A percentile compares a stretch with the other conserved stretches of the same genome.
Conservation (phyloP, 345 rosid species). For the Toxicodendron radicans region DNA sequence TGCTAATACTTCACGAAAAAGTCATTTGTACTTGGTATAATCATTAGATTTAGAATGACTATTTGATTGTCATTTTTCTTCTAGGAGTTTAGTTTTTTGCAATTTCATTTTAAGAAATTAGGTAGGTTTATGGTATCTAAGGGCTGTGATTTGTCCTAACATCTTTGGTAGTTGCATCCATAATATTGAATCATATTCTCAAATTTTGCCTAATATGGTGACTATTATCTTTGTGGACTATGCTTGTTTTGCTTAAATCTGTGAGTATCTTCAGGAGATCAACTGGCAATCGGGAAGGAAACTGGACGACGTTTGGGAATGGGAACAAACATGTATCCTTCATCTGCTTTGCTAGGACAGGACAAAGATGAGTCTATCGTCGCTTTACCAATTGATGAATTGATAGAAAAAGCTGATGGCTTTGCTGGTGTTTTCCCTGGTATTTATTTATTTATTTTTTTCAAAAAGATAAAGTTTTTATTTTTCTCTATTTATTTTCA, state of each 20-base stretch:
- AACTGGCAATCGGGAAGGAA: slow-evolving; percentile 96
- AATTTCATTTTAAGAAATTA: too few relatives aligned
- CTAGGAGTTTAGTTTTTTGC: background rate
- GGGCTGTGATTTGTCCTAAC: background rate
- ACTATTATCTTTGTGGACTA: background rate
- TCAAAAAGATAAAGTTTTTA: background rate
- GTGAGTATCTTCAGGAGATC: slow-evolving; percentile 66
- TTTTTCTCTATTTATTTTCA: slow-evolving; percentile 7
- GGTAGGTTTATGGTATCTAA: background rate
- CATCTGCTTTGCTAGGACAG: slow-evolving; percentile 93
- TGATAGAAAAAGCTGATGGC: slow-evolving; percentile 99
- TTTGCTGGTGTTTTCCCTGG: slow-evolving; percentile 99
- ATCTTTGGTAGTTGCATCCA: background rate
- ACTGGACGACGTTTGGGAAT: slow-evolving; percentile 97
- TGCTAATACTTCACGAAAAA: background rate
- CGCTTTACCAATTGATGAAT: slow-evolving; percentile 90
- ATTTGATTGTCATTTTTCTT: background rate
- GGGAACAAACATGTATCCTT: slow-evolving; percentile 99
- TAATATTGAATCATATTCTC: background rate
- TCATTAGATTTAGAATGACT: background rate
- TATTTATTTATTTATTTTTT: slow-evolving; percentile 22
- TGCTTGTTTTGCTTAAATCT: slow-evolving; percentile 18
- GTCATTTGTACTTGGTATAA: background rate
- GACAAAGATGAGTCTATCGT: slow-evolving; percentile 91
- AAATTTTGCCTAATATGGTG: background rate